Conservation (phyloP, 257 asterid genomes). For the Solanum sejunctum region DNA sequence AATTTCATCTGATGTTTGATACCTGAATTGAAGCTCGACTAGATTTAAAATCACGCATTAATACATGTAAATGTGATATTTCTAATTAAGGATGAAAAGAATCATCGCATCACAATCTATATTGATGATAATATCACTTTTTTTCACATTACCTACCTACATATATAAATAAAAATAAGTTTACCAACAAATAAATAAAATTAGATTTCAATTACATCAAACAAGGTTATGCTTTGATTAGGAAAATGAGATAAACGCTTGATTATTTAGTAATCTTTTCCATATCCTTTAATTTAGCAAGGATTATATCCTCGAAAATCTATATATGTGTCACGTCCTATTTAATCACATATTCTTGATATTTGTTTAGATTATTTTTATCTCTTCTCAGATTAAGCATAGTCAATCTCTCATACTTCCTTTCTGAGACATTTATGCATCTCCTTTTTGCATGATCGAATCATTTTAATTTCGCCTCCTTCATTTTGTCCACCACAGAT, state of each 20-base stretch:
- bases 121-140: no score
- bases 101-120: not conserved
- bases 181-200: not conserved
- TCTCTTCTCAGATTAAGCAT: not conserved
- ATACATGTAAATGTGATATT: not conserved
- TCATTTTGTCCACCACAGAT: not conserved
- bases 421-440: not conserved
- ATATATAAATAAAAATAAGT: no score
- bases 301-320: no score
- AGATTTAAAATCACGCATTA: not conserved
- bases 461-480: not conserved
- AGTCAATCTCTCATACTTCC: not conserved
- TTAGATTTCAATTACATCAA: no score
- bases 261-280: no score
- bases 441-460: not conserved
- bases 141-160: not conserved
- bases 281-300: no score
- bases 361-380: not conserved
- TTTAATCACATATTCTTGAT: not conserved
- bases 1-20: not conserved
- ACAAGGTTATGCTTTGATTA: no score
- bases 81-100: not conserved
- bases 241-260: no score
- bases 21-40: not conserved
- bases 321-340: no score